Base-by-base conservation (phyloP, 2,329 filamentous ascomycete genomes). In the Exophiala alcalophila region DNA sequence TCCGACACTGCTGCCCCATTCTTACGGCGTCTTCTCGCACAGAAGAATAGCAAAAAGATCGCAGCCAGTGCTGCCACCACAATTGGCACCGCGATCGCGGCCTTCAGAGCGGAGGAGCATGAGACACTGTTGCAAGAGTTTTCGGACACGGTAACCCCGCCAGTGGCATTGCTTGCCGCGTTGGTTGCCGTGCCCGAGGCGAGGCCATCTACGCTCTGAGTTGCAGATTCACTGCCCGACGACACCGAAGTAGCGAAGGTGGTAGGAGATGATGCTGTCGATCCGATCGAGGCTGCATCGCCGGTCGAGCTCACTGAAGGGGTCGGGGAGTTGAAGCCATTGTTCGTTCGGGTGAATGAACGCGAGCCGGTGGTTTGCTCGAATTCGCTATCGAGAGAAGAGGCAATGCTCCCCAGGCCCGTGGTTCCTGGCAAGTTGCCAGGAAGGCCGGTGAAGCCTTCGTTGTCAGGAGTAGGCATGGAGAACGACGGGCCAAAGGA, bases 61-160 rank as follows among this genome's bases (percentile, higher is more conserved):
- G 21, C 39, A 3, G 44, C 50, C 23, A 56, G 26, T 5, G 44
- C 50, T 4, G 44, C 52, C 11, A 55, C 45, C 10, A 53, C 50
- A 11, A 57, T 25, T 9, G 54, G 54, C 3, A 57, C 52, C 4
- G 52, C 54, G n/a, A 57, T 29, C 3, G 54, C 52, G 4, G 54
- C 54, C 37, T 57, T 45, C 10, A 55, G 47, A 4, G 40, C 50
- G 10, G 54, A 36, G 6, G 48, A 53, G 24, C 52, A 54, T 4
- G 52, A 55, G 15, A 57, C 41, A 20, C 51, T 50, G 27, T 44
- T 47, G 26, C 52, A 54, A 4, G 50, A 47, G 19, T 52, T 42
- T 32, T 46, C 19, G 2, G 44, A 44, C 11, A 52, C 43, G 15
- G 41, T 48, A 7, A 52, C 46, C 5, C 41, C 45, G 16, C 33